Base-by-base conservation (phyloP, 1,139 yeast genomes). In the Sugiyamaella sp. region DNA sequence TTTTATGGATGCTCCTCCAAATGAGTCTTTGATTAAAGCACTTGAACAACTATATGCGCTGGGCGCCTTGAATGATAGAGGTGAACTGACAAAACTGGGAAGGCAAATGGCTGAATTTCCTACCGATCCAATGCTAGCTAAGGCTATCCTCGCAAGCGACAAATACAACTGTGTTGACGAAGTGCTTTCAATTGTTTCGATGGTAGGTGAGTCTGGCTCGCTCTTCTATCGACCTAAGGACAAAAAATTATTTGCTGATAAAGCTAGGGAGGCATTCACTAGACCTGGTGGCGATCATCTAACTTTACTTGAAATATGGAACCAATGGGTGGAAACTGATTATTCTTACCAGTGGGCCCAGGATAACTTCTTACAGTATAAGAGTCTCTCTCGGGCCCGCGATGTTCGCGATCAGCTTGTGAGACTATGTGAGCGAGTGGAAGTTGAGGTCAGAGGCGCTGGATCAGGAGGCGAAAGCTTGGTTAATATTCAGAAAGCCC, bases 61-160 rank as follows among this genome's bases (percentile, higher is more conserved):
- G 3, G 98, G 98, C 0, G 98, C 97, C 0, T 71, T 93, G 51
- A 89, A 86, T 61, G 83, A 86, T n/a, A 74, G 78, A 53, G 97
- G 97, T 0, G 79, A 80, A 57, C 75, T 95, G 32, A 93, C 99
- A 0, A 80, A 81, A 55, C 67, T 84, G 1, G 99, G 99, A 0
- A 74, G 89, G 33, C 81, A 82, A 58, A 89, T 93, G 96, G 88
- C 96, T 1, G 96, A 88, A 63, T 89, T 93, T 61, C 99, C 99
- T 0, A 79, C 91, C 4, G 96, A 89, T 63, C 97, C 97, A 2
- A 87, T 87, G 84, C 78, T 89, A 61, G 85, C 97, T 10, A 88
- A 86, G 67, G 80, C 88, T 1, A 70, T 93, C 24, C 68, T 91
- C 1, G 78, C 85, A 0, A 83, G 95, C 56, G 78, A 79, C 2